Conservation (phyloP, 1,284 basidiomycete species). For the Blastosporella zonata region DNA sequence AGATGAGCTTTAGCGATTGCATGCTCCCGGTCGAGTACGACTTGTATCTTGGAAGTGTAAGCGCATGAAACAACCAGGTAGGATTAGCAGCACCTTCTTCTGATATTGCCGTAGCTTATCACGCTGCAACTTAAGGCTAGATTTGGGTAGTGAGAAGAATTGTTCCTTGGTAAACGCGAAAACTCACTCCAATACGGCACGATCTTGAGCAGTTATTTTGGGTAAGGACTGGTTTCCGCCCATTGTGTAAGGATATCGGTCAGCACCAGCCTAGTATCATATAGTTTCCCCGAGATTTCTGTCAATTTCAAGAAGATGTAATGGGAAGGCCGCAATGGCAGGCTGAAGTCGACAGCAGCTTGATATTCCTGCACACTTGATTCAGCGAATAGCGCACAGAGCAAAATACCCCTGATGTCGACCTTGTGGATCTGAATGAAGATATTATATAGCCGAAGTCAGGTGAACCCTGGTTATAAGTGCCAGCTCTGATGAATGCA, state of each 20-base stretch:
- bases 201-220: conserved; percentile 91
- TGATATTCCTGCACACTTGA: no score
- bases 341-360: not conserved
- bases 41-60: conserved; percentile 69
- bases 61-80: not conserved
- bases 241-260: conserved; percentile 38
- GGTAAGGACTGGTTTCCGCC: conserved; percentile 76
- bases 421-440: no score
- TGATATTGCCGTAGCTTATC: conserved; percentile 96
- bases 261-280: conserved; percentile 2
- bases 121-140: conserved; percentile 87
- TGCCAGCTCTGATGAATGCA: not conserved
- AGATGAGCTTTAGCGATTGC: conserved; percentile 86
- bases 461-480: no score
- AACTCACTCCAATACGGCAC: conserved; percentile 89
- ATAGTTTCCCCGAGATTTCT: not conserved
- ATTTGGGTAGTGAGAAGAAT: conserved; percentile 5
- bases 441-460: no score
- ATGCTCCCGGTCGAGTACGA: conserved; percentile 83
- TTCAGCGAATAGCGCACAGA: no score
- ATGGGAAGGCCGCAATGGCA: no score
- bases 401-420: no score
- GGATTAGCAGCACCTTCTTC: conserved; percentile 62
- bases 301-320: not conserved
- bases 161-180: not conserved